These are phyloP conservation scores for Oligophagozyma castellii DNA, from an alignment of 1,139 yeast genomes.

Conservation along the genomic window DNA sequence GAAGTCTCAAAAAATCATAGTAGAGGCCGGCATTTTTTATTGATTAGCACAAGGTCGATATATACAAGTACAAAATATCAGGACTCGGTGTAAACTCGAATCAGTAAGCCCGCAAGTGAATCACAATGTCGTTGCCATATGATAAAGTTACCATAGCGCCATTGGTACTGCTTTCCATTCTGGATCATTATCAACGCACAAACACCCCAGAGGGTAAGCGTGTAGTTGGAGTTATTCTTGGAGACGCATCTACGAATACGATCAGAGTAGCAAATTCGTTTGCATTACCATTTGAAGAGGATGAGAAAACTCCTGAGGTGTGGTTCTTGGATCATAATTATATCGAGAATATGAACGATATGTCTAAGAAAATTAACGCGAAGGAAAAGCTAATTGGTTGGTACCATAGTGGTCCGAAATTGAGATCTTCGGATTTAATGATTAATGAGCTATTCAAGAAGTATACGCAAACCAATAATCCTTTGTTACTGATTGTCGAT, in stretches of 20 bases:
- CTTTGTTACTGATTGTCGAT: constrained; percentile 80
- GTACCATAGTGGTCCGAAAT: constrained; percentile 97
- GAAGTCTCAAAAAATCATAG: too few species aligned
- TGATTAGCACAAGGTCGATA: too few species aligned
- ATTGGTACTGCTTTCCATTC: constrained; percentile 80
- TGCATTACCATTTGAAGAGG: constrained; percentile 95
- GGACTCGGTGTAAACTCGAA: too few species aligned
- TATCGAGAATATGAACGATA: constrained; percentile 92
- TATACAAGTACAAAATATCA: too few species aligned
- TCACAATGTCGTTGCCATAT: constrained; percentile 21
- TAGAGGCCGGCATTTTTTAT: too few species aligned
- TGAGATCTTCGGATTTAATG: constrained; percentile 74
- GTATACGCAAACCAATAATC: constrained; percentile 52
- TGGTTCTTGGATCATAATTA: constrained; percentile 97
- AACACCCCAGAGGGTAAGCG: constrained; percentile 62
- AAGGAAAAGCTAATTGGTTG: constrained; percentile 93
- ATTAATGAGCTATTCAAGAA: constrained; percentile 83
- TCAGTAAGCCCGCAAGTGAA: too few species aligned
- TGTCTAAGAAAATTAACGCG: constrained; percentile 96
- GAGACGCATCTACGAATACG: constrained; percentile 50
- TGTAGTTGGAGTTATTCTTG: constrained; percentile 88
- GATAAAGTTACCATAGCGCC: constrained; percentile 89
- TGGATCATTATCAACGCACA: constrained; percentile 85
- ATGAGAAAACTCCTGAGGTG: constrained; percentile 80
- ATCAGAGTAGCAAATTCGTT: constrained; percentile 64